A percentile compares a stretch with the other conserved stretches of the same genome.
phyloP scores from a whole-genome alignment of 768 basidiomycete genomes.

The Coprinellus micaceus region DNA sequence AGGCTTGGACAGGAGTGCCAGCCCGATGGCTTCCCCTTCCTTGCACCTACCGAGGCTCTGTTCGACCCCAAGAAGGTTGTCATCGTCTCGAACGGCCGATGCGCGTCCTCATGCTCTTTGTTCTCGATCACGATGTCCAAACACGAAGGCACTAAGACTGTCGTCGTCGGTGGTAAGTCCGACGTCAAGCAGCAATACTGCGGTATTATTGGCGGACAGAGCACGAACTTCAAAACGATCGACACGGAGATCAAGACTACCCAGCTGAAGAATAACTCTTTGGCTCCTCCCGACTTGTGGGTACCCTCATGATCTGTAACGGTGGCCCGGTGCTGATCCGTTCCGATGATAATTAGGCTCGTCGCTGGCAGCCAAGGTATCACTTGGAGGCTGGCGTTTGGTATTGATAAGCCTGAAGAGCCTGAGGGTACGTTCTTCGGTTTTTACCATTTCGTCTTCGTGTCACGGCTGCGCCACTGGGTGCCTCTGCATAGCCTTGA shows the following conservation, averaged over 20 bases:
- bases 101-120: constrained; percentile 46
- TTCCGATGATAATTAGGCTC: constrained; percentile 27
- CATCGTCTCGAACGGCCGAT: constrained; percentile 58
- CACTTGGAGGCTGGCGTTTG: constrained; percentile 60
- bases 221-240: constrained; percentile 54
- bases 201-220: constrained; percentile 62
- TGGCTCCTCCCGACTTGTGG: constrained; percentile 64
- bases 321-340: not conserved
- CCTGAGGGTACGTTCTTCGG: constrained; percentile 48
- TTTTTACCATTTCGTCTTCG: not conserved
- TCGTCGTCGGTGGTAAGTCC: constrained; percentile 52
- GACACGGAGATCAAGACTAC: constrained; percentile 62
- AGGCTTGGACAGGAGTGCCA: constrained; percentile 47
- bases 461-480: not conserved
- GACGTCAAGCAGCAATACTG: constrained; percentile 53
- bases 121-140: constrained; percentile 63
- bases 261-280: constrained; percentile 47
- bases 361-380: constrained; percentile 61
- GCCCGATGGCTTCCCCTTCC: constrained; percentile 18
- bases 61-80: constrained; percentile 51
- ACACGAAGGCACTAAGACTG: constrained; percentile 51
- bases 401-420: constrained; percentile 46
- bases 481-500: not conserved
- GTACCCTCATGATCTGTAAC: constrained; percentile 15
- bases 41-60: constrained; percentile 41